Percentiles rank a stretch among this genome's conserved stretches.
Conservation (phyloP, 129 eudicot species). For the Pseudognaphalium luteoalbum region DNA sequence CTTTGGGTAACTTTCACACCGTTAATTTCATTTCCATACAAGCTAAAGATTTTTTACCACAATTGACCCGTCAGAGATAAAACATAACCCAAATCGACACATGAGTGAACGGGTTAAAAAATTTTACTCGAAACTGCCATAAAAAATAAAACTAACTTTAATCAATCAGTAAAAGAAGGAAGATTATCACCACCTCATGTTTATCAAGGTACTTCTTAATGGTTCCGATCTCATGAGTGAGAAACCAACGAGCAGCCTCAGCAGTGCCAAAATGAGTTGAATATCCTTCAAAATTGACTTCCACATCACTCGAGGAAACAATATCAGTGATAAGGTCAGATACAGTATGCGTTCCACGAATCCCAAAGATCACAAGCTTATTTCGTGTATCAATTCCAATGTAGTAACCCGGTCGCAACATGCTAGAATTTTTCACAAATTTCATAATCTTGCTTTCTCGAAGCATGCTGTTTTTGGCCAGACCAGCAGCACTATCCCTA, state of each 20-base stretch:
- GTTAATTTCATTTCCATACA: not conserved
- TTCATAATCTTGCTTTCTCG: constrained; percentile 81
- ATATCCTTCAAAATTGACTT: constrained; percentile 79
- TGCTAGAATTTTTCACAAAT: constrained; percentile 71
- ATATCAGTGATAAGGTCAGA: constrained; percentile 89
- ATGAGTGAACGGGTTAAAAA: not conserved
- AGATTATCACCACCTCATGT: constrained; percentile 61
- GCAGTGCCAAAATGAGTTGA: constrained; percentile 91
- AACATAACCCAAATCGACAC: not conserved
- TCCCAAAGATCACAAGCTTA: constrained; percentile 84
- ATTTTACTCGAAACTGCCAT: not conserved
- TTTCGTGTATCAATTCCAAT: constrained; percentile 77
- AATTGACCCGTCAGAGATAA: not conserved
- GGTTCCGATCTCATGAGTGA: constrained; percentile 69
- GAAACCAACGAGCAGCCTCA: constrained; percentile 98
- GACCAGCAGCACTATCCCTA: constrained; percentile 57
- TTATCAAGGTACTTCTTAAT: constrained; percentile 71
- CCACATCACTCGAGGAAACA: constrained; percentile 78
- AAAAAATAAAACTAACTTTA: too few species aligned
- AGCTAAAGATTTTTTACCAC: not conserved
- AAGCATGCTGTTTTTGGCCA: constrained; percentile 84
- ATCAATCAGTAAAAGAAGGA: not conserved
- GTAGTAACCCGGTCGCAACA: constrained; percentile 87
- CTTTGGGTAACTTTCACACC: not conserved
- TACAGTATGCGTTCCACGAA: constrained; percentile 95